phyloP scores from a whole-genome alignment of 495 filamentous ascomycete species.

The Sphaerosporella brunnea region DNA sequence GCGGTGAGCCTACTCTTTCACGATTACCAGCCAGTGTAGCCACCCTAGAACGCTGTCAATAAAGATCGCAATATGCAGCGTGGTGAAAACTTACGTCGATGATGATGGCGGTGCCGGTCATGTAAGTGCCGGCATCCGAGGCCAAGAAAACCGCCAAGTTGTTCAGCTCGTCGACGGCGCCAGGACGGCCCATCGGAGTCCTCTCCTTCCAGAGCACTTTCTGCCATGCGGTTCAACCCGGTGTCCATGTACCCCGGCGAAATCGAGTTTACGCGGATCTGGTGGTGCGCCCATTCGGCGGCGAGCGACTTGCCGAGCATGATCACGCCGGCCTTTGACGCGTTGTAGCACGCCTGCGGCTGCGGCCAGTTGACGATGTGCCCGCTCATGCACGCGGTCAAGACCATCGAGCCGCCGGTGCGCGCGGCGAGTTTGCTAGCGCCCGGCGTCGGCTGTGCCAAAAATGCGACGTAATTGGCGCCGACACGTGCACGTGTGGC shows the following conservation, averaged over 20 bases:
- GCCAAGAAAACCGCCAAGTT: slow-evolving; percentile 61
- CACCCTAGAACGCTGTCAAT: background rate
- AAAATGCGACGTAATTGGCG: too few species aligned
- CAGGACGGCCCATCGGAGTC: slow-evolving; percentile 55
- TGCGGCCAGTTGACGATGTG: slow-evolving; percentile 64
- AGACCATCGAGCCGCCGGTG: slow-evolving; percentile 47
- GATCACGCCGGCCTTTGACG: slow-evolving; percentile 62
- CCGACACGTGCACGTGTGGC: too few species aligned
- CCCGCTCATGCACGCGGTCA: slow-evolving; percentile 63
- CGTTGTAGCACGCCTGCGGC: slow-evolving; percentile 61
- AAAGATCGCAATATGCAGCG: background rate
- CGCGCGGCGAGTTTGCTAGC: slow-evolving; percentile 44
- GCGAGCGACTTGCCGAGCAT: slow-evolving; percentile 59
- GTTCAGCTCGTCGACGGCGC: slow-evolving; percentile 58
- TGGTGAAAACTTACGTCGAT: slow-evolving; percentile 53
- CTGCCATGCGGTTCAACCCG: slow-evolving; percentile 44
- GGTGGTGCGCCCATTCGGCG: slow-evolving; percentile 58
- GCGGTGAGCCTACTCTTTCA: too few species aligned
- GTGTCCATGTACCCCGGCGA: slow-evolving; percentile 58
- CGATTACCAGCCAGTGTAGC: too few species aligned
- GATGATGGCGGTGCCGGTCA: slow-evolving; percentile 62
- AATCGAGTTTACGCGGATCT: slow-evolving; percentile 61
- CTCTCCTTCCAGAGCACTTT: slow-evolving; percentile 61
- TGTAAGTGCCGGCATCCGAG: slow-evolving; percentile 53
- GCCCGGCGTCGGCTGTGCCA: too few species aligned